phyloP scores from a whole-genome alignment of 495 filamentous ascomycete genomes.

The Terfezia claveryi region DNA sequence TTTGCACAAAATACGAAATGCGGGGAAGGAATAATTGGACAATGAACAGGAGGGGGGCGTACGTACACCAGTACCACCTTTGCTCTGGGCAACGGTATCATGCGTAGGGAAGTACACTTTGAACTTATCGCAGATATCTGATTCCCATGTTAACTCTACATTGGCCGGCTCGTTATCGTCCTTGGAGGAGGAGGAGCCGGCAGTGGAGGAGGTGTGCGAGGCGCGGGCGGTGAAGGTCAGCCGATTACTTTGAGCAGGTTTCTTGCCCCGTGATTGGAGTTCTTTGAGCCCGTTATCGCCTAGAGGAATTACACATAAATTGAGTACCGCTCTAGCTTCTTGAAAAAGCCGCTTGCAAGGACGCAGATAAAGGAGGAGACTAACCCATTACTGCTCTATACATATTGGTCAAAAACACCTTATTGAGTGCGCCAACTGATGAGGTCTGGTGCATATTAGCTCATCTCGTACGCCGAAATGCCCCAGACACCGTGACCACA shows the following conservation, averaged over 20 bases:
- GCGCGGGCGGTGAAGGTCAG: background rate
- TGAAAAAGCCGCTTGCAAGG: no score
- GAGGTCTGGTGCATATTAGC: conserved; percentile 31
- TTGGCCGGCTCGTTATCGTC: background rate
- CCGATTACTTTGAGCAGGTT: background rate
- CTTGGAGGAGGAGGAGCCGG: background rate
- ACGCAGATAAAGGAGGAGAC: background rate
- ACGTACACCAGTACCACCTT: conserved; percentile 26
- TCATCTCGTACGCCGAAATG: no score
- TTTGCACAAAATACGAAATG: no score
- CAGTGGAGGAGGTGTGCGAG: background rate
- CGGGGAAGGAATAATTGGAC: conserved; percentile 13
- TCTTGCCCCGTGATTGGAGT: background rate
- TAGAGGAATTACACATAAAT: background rate
- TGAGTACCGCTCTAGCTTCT: no score
- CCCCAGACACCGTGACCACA: no score
- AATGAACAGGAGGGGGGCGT: background rate
- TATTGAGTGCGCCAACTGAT: conserved; percentile 54
- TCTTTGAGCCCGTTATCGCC: conserved; percentile 7
- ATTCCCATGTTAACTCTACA: conserved; percentile 14
- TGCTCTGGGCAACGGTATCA: conserved; percentile 43
- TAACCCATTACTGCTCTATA: conserved; percentile 58
- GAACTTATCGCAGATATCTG: conserved; percentile 30
- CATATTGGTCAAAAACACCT: conserved; percentile 42
- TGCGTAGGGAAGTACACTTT: conserved; percentile 67